These are phyloP conservation scores for Alliaria petiolata DNA, from an alignment of 345 rosid genomes.

Conservation along the genomic window DNA sequence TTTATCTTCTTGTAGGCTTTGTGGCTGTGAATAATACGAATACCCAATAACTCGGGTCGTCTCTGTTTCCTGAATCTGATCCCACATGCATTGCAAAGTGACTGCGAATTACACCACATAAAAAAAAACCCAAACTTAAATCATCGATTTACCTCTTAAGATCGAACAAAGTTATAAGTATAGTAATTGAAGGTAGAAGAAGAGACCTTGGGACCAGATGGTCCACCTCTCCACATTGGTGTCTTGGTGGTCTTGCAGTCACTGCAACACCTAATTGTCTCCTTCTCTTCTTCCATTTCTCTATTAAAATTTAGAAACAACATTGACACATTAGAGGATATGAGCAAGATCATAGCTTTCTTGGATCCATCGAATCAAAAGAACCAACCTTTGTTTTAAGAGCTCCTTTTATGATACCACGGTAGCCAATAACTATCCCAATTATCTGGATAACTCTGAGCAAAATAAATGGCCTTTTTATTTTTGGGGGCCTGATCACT, in stretches of 20 bases:
- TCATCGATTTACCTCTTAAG: background rate
- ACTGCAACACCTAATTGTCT: slow-evolving; percentile 45
- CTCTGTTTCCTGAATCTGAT: slow-evolving; percentile 70
- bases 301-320: background rate
- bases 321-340: background rate
- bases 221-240: slow-evolving; percentile 94
- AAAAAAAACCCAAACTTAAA: background rate
- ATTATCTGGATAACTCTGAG: background rate
- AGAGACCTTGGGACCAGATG: slow-evolving; percentile 79
- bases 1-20: slow-evolving; percentile 27
- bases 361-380: background rate
- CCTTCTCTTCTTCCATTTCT: slow-evolving; percentile 36
- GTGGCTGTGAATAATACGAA: slow-evolving; percentile 22
- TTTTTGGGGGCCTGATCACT: background rate
- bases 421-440: background rate
- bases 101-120: slow-evolving; percentile 35
- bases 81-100: slow-evolving; percentile 93
- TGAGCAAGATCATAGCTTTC: background rate
- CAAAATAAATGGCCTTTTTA: background rate
- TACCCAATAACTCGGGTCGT: slow-evolving; percentile 30
- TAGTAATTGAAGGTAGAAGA: background rate
- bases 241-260: slow-evolving; percentile 78
- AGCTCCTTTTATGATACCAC: background rate
- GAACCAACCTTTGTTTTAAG: slow-evolving; percentile 3
- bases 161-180: background rate